These are phyloP conservation scores for Neoscytalidium dimidiatum DNA, from an alignment of 2,329 filamentous ascomycete genomes.

Conservation along the genomic window DNA sequence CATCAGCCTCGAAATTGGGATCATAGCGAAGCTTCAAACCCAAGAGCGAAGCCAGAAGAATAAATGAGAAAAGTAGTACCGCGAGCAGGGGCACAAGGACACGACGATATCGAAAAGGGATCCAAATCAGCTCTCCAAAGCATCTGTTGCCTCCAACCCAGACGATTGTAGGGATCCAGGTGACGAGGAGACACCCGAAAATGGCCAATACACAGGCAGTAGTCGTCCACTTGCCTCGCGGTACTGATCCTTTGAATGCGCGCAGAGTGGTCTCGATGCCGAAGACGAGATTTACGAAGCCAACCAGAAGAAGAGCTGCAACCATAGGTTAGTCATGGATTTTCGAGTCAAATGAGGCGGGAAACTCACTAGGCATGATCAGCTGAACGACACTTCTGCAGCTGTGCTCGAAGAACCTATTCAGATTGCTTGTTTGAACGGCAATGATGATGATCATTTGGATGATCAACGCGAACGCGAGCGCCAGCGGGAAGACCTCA, in stretches of 20 bases:
- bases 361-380: conserved; percentile 40
- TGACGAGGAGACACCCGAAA: conserved; percentile 54
- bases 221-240: conserved; percentile 62
- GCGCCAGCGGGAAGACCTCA: conserved; percentile 42
- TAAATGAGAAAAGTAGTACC: conserved; percentile 52
- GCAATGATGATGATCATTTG: conserved; percentile 41
- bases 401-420: conserved; percentile 37
- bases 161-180: conserved; percentile 61
- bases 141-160: conserved; percentile 61
- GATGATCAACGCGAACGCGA: conserved; percentile 39
- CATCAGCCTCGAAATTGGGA: conserved; percentile 57
- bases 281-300: conserved; percentile 67
- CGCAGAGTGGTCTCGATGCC: conserved; percentile 62
- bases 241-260: conserved; percentile 53
- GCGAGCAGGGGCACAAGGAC: conserved; percentile 57
- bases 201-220: conserved; percentile 58
- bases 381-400: conserved; percentile 39
- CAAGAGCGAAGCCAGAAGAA: conserved; percentile 55
- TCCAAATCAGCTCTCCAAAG: conserved; percentile 69
- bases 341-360: not conserved
- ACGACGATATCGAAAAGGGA: conserved; percentile 60
- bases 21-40: conserved; percentile 60
- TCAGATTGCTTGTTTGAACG: conserved; percentile 40
- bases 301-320: conserved; percentile 66
- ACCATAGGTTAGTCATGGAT: not conserved